A percentile compares a stretch with the other conserved stretches of the same genome.
Conservation (phyloP, 129 eudicot species). For the carrot (Daucus carota) region DH1_v3.0 NC_030386.2:20070501-20071000, state of each 20-base stretch:
- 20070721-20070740: neutral
- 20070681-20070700: neutral
- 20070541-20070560: neutral
- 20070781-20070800: neutral
- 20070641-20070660: neutral
- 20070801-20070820: too few relatives aligned
- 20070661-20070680: neutral
- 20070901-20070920: too few relatives aligned
- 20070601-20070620: neutral
- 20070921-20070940: too few relatives aligned
- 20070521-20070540: slow-evolving; percentile 5
- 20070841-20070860: too few relatives aligned
- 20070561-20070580: neutral
- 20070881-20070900: too few relatives aligned
- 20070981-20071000: too few relatives aligned
- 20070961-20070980: too few relatives aligned
- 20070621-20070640: neutral
- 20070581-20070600: neutral
- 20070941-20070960: too few relatives aligned
- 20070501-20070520: slow-evolving; percentile 19
- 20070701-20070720: neutral
- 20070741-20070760: neutral
- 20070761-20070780: neutral
- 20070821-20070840: too few relatives aligned
- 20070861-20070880: too few relatives aligned